These are phyloP conservation scores for Scytalidium sp. DNA, from an alignment of 2,329 filamentous ascomycete genomes.

Conservation along the genomic window DNA sequence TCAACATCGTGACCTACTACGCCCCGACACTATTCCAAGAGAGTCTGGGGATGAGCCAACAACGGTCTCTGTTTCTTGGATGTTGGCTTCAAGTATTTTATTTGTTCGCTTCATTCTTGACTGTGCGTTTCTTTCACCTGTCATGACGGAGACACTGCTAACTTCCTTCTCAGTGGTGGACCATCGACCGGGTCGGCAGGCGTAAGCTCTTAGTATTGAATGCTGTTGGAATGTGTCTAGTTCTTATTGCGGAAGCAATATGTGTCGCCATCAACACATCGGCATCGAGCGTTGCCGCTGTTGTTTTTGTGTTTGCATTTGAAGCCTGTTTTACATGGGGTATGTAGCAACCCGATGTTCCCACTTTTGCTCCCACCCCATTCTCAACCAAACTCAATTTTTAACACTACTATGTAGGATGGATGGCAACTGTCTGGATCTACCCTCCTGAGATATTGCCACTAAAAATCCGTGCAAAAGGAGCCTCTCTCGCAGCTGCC, in stretches of 20 bases:
- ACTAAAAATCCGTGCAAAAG: conserved; percentile 35
- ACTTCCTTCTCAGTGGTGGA: conserved; percentile 27
- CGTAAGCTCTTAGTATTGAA: conserved; percentile 63
- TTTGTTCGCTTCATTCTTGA: conserved; percentile 32
- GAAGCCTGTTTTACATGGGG: conserved; percentile 55
- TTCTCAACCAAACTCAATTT: neutral
- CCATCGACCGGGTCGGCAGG: conserved; percentile 51
- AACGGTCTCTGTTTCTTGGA: conserved; percentile 44
- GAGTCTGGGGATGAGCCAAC: conserved; percentile 36
- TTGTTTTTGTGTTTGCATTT: conserved; percentile 54
- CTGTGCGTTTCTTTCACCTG: conserved; percentile 34
- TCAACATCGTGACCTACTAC: conserved; percentile 37
- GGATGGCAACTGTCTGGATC: conserved; percentile 56
- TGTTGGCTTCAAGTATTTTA: conserved; percentile 45
- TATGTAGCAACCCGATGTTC: neutral
- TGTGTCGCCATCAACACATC: conserved; percentile 1
- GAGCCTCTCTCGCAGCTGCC: conserved; percentile 38
- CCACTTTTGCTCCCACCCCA: neutral
- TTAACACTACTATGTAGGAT: conserved; percentile 18
- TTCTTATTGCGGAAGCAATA: conserved; percentile 1
- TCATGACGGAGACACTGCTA: conserved; percentile 11
- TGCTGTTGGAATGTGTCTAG: conserved; percentile 32
- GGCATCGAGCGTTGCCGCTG: conserved; percentile 28
- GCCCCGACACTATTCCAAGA: conserved; percentile 45
- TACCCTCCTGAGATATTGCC: conserved; percentile 53